phyloP scores from a whole-genome alignment of 2,329 filamentous ascomycete species.

The Incumbomyces delicatus region DNA sequence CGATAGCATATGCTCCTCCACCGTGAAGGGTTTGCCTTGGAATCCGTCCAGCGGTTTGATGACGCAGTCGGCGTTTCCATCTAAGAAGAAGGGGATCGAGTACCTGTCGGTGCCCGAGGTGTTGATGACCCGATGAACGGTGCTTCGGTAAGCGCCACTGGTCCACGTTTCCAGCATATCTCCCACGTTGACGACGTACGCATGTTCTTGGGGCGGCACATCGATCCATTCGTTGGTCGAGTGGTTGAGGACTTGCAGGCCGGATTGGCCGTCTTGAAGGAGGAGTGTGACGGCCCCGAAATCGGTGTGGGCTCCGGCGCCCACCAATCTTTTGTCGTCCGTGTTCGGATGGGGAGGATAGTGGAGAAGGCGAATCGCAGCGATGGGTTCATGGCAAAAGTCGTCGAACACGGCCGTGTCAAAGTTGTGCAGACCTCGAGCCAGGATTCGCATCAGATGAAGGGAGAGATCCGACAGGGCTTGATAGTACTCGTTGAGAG shows the following conservation, averaged over 20 bases:
- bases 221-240: constrained; percentile 20
- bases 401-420: constrained; percentile 16
- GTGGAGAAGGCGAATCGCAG: constrained; percentile 22
- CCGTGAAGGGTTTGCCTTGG: constrained; percentile 10
- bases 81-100: constrained; percentile 24
- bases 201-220: constrained; percentile 19
- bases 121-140: constrained; percentile 25
- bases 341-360: constrained; percentile 22
- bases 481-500: constrained; percentile 12
- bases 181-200: constrained; percentile 23
- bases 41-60: neutral
- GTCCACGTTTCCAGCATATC: constrained; percentile 26
- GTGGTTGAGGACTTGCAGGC: constrained; percentile 23
- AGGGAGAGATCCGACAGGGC: constrained; percentile 15
- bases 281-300: constrained; percentile 26
- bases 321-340: constrained; percentile 19
- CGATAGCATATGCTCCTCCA: constrained; percentile 17
- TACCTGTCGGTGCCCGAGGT: constrained; percentile 20
- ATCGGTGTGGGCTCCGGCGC: constrained; percentile 26
- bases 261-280: constrained; percentile 22
- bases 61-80: constrained; percentile 21
- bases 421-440: constrained; percentile 14
- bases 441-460: constrained; percentile 15
- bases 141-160: constrained; percentile 23
- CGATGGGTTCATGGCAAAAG: constrained; percentile 22